Base-by-base conservation (phyloP, 2,329 filamentous ascomycete genomes). In the Fusarium sp. region DNA sequence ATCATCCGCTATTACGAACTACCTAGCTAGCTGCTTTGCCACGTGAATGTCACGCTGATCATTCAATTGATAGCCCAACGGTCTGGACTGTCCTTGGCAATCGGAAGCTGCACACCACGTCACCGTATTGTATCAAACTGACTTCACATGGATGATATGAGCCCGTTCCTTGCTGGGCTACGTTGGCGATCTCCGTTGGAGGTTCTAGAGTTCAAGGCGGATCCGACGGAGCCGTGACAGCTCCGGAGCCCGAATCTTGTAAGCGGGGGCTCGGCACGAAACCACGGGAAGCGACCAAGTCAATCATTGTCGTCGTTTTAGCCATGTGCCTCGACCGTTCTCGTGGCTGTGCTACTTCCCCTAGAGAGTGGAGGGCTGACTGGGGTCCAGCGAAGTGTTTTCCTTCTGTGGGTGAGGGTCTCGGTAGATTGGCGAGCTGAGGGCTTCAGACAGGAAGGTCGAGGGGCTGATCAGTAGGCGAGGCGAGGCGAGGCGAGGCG, bases 371-470 rank as follows among this genome's bases (percentile, higher is more conserved):
- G 53, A 46, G 49, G 39, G 32, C 39, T 40, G 41, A 19, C 19
- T 19, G 19, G 19, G 19, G 19, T 19, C 19, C 19, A 19, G 19
- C 38, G 31, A 58, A 40, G 31, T 58, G 38, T 25, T 53, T 34
- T 57, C 36, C 45, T 40, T 29, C 12, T 36, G 44, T 29, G 40
- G 34, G 50, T 25, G 28, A 39, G 32, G 25, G 26, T 22, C 19
- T 19, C 2, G 19, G 24, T 34, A 65, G 61, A 65, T 65, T 58
- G 47, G 62, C 62, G 62, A 65, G 61, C 48, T 65, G 62, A 59
- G 36, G 47, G 24, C 32, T 26, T 34, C n/a, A 25, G 15, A 25
- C 28, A 13, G 15, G 52, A 41, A 65, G 35, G 8, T 45, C 1
- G 22, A 25, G 3, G 22, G 31, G 61, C 15, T 26, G 57, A 65